Percentiles rank a stretch among this genome's conserved stretches.
phyloP scores from a whole-genome alignment of 441 rosid genomes.

The Pelargonium fulgidum region DNA sequence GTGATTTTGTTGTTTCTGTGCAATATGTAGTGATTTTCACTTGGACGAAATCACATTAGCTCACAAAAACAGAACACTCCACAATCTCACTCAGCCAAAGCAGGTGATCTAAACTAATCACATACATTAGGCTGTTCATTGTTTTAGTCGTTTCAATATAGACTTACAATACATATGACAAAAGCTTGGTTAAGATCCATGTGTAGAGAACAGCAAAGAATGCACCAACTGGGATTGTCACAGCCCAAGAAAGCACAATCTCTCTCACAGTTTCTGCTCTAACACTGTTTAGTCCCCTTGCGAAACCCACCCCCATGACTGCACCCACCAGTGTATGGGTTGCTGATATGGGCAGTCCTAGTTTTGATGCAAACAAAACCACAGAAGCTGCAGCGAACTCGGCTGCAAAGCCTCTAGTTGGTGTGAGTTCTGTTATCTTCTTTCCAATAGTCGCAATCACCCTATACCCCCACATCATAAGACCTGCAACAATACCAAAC shows the following conservation, averaged over 20 bases:
- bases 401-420: conserved; percentile 94
- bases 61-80: no score
- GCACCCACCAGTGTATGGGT: conserved; percentile 95
- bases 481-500: conserved; percentile 91
- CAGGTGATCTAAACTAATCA: conserved; percentile 24
- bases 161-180: conserved; percentile 53
- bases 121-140: conserved; percentile 25
- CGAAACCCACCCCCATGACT: conserved; percentile 98
- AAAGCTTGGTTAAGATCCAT: conserved; percentile 74
- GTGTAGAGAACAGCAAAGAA: conserved; percentile 69
- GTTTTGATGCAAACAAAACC: conserved; percentile 78
- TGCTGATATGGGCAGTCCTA: conserved; percentile 50
- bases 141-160: conserved; percentile 13
- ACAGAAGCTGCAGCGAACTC: conserved; percentile 97
- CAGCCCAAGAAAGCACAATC: conserved; percentile 85
- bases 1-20: no score
- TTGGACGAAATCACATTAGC: no score
- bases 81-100: not conserved
- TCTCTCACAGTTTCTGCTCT: conserved; percentile 84
- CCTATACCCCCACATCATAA: conserved; percentile 88
- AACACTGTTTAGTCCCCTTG: conserved; percentile 83
- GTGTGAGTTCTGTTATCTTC: conserved; percentile 94
- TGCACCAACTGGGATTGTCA: conserved; percentile 91
- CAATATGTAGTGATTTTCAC: no score
- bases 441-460: conserved; percentile 97